These are phyloP conservation scores for Apiospora saccharicola DNA, from an alignment of 2,329 filamentous ascomycete species.

Conservation along the genomic window DNA sequence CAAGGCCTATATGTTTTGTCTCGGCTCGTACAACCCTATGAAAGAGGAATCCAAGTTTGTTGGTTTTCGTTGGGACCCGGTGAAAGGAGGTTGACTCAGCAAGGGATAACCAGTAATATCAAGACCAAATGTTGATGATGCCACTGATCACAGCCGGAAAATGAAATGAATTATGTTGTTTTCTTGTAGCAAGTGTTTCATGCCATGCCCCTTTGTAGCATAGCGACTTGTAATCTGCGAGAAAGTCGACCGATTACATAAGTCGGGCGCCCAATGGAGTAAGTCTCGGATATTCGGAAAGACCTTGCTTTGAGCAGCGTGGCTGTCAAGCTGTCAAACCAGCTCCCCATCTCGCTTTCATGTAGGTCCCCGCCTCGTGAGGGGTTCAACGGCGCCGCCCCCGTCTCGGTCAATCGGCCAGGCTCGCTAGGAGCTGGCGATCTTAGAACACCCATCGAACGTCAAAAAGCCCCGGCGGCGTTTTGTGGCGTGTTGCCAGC, in stretches of 20 bases:
- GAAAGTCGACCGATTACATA: neutral
- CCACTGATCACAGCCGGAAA: neutral
- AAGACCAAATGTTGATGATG: neutral
- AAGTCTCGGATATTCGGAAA: neutral
- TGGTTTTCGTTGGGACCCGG: neutral
- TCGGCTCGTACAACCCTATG: neutral
- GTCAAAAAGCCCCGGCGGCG: neutral
- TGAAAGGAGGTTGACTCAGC: neutral
- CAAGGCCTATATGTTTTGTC: neutral
- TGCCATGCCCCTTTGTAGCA: neutral
- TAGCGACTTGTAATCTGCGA: neutral
- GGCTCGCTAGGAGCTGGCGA: neutral
- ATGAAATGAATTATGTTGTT: neutral
- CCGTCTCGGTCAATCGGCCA: neutral
- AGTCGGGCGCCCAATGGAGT: neutral
- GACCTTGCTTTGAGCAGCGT: neutral
- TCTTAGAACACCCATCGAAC: neutral
- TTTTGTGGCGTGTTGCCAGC: neutral
- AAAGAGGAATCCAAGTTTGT: neutral
- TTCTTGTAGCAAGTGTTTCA: neutral
- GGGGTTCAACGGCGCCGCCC: neutral
- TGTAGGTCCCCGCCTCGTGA: neutral
- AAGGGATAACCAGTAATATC: neutral
- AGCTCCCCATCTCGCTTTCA: neutral
- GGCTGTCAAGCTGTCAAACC: constrained; percentile 17